Evolutionary conservation across 257 asterid species (phyloP).

Genomic region (Fraxinus pennsylvanica): DNA sequence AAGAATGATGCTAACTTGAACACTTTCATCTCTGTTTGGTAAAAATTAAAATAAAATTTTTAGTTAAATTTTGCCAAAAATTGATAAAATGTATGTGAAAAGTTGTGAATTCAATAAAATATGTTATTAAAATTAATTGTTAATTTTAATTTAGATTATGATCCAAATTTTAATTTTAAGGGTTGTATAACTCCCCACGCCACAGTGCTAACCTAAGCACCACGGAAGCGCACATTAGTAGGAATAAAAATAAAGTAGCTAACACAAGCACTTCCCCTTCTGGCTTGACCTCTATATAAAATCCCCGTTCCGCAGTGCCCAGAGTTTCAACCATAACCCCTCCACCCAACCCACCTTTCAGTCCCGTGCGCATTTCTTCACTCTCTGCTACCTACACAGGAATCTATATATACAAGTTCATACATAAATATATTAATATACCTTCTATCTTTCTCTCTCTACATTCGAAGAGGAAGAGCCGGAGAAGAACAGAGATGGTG

Average conservation of each 20-base stretch:
- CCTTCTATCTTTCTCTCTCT: background rate
- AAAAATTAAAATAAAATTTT: no score
- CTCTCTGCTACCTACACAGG: background rate
- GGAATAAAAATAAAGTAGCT: no score
- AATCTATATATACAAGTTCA: background rate
- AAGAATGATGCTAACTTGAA: background rate
- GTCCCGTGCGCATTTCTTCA: background rate
- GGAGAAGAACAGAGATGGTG: conserved; percentile 35
- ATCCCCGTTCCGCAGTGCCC: background rate
- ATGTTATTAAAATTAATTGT: no score
- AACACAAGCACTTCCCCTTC: background rate
- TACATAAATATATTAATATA: background rate
- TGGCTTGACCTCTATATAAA: background rate
- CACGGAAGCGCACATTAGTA: background rate
- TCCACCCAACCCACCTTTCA: background rate
- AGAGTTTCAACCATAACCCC: background rate
- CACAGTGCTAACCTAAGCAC: background rate
- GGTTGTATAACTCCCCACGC: no score
- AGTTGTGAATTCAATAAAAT: no score
- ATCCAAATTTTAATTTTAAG: no score
- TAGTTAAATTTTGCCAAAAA: no score
- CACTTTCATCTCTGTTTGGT: no score
- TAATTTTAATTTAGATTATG: no score
- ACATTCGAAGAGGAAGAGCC: conserved; percentile 4
- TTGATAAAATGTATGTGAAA: no score